Base-by-base conservation (phyloP, 23 red algal species). In the Gracilaria domingensis region DNA sequence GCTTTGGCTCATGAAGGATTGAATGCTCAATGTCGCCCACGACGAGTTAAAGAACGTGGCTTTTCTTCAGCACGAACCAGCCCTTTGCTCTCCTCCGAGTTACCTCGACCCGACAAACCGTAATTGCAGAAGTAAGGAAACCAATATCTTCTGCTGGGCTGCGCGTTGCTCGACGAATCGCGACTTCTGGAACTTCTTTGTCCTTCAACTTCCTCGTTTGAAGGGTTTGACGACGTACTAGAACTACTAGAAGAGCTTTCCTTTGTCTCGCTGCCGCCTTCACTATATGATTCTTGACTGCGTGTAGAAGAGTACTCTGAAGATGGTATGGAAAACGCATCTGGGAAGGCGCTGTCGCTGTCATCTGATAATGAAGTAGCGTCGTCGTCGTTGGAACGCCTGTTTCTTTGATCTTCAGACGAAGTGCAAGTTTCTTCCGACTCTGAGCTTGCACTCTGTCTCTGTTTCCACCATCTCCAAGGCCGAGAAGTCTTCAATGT, bases 401-500 rank as follows among this genome's bases (percentile, higher is more conserved):
- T 29, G 18, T 29, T 4, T 62, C 59, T 62, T 62, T 30, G 59
- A 6, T 30, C 59, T 29, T 62, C 59, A 6, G 8, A 62, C 4
- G 59, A 62, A 62, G 29, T 30, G 29, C 24, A 62, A 30, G 59
- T 12, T 29, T 30, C 59, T 2, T 62, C 59, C 24, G 59, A 62
- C 24, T 29, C 59, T 62, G 59, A 62, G 24, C 24, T 62, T 30
- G 59, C 29, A 2, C 26, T 62, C 24, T 23, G 16, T 29, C 29
- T 62, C 59, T 62, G 59, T 24, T 62, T 62, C 59, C 59, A 62
- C 59, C 59, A 62, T 62, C 59, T 24, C 59, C 59, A 62, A 30
- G 2, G 59, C 59, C 59, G 21, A 24, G 3, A 30, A 62, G 59
- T 4, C 13, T 9, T 62, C 24, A 24, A 29, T 30, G 59, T 18